phyloP scores from a whole-genome alignment of 345 rosid species.

The Eucalyptus marginata region DNA sequence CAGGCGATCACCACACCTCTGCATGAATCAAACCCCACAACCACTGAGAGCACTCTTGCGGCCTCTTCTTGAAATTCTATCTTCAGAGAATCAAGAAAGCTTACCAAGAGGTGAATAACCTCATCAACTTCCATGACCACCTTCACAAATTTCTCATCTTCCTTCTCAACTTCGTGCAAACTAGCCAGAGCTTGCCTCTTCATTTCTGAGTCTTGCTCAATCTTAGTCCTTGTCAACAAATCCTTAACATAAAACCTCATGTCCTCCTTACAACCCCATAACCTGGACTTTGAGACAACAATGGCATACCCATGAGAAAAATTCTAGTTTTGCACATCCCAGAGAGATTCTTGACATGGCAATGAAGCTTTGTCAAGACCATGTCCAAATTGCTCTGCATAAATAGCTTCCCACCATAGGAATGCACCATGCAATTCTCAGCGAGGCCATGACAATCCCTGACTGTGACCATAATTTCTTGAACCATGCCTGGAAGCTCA shows the following conservation, averaged over 20 bases:
- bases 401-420: constrained; percentile 74
- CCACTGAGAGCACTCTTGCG: constrained; percentile 35
- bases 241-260: constrained; percentile 68
- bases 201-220: constrained; percentile 59
- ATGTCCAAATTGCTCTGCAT: constrained; percentile 86
- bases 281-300: constrained; percentile 62
- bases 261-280: constrained; percentile 55
- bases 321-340: constrained; percentile 47
- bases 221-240: constrained; percentile 74
- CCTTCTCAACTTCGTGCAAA: constrained; percentile 32
- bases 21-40: constrained; percentile 47
- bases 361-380: constrained; percentile 37
- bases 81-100: constrained; percentile 47
- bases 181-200: constrained; percentile 62
- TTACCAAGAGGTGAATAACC: constrained; percentile 25
- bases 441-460: constrained; percentile 52
- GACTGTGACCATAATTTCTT: not conserved
- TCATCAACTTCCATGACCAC: constrained; percentile 31
- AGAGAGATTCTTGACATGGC: constrained; percentile 30
- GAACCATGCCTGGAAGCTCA: constrained; percentile 11
- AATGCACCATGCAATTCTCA: constrained; percentile 48
- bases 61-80: constrained; percentile 10
- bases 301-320: constrained; percentile 54
- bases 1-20: not conserved
- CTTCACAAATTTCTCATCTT: constrained; percentile 31